Evolutionary conservation across 768 basidiomycete species (phyloP).

Genomic region (Russula abietina): DNA sequence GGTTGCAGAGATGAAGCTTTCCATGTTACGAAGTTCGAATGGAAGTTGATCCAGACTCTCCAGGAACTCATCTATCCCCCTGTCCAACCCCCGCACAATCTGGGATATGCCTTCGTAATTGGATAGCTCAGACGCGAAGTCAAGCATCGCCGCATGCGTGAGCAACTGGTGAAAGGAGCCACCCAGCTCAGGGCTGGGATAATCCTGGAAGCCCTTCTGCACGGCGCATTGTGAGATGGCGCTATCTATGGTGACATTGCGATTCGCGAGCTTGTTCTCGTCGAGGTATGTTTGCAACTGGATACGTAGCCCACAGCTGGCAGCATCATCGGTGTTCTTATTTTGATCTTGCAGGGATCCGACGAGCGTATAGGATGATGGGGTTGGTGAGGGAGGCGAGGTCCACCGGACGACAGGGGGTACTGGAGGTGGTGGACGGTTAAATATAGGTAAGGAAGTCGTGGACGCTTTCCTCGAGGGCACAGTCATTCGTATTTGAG

Average conservation of each 20-base stretch:
- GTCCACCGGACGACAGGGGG: constrained; percentile 13
- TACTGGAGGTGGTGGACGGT: neutral
- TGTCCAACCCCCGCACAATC: constrained; percentile 12
- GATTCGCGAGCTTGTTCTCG: constrained; percentile 19
- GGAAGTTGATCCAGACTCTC: constrained; percentile 2
- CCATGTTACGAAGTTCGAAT: constrained; percentile 9
- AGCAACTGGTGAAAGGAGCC: constrained; percentile 7
- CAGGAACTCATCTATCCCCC: constrained; percentile 18
- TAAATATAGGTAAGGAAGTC: constrained; percentile 14
- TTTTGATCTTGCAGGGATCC: neutral
- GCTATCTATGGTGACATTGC: constrained; percentile 8
- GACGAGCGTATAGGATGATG: constrained; percentile 14
- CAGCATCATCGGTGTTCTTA: neutral
- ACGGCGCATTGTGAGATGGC: constrained; percentile 12
- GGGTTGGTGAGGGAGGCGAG: neutral
- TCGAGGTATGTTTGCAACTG: constrained; percentile 18
- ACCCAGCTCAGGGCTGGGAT: constrained; percentile 5
- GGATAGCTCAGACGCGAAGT: constrained; percentile 7
- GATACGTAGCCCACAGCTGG: neutral
- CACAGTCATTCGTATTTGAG: neutral
- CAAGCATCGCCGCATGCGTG: constrained; percentile 13
- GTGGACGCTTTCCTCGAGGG: constrained; percentile 14
- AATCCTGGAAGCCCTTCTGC: constrained; percentile 14
- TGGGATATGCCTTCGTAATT: neutral
- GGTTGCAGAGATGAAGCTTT: constrained; percentile 5